Evolutionary conservation across 176 grass and related monocot species (phyloP), one percentile per base, ranked within the genome.

Genomic region (Aegilops speltoides): DNA sequence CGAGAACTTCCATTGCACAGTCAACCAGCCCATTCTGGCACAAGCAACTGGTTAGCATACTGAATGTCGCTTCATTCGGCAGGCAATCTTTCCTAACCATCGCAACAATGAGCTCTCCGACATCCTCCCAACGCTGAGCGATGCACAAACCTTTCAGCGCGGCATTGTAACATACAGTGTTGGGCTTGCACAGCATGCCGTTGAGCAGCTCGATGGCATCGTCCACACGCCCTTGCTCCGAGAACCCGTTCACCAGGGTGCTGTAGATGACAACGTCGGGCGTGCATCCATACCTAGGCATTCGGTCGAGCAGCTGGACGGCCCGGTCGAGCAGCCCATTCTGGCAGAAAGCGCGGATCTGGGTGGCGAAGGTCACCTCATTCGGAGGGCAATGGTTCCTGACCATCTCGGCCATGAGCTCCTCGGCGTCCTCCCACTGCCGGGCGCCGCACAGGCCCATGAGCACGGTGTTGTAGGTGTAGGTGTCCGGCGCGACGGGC

Each of bases 381-480:
- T 91, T 87, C 0, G 89, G 89, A 69, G 61, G 84, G 66, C 84
- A 90, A 16, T 45, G 7, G n/a, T 84, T 91, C 28, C 8, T 38
- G 81, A 76, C 66, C 89, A 90, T 90, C 89, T 90, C 89, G 1
- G 14, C 15, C 89, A 87, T 84, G 66, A 90, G 89, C 76, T 79
- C 74, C 32, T 90, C 67, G 3, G 85, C 85, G 2, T 87, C 67
- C 14, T 75, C 80, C 89, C 89, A 90, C 75, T 48, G 31, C 67
- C 73, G 83, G 26, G 80, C 89, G 45, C 59, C 46, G n/a, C 89
- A 87, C 33, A 90, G 34, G 75, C 89, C 89, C 80, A 87, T 87
- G 33, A 90, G 6, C 74, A 90, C 80, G 25, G 89, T 90, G 85
- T 90, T 90, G 67, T 87, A 90, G 59, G 89, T 87, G 85, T 90